Percentiles rank a stretch among this genome's conserved stretches.
Evolutionary conservation across 352 stramenopile genomes (phyloP).

Genomic region (Globisporangium middletonii): DNA sequence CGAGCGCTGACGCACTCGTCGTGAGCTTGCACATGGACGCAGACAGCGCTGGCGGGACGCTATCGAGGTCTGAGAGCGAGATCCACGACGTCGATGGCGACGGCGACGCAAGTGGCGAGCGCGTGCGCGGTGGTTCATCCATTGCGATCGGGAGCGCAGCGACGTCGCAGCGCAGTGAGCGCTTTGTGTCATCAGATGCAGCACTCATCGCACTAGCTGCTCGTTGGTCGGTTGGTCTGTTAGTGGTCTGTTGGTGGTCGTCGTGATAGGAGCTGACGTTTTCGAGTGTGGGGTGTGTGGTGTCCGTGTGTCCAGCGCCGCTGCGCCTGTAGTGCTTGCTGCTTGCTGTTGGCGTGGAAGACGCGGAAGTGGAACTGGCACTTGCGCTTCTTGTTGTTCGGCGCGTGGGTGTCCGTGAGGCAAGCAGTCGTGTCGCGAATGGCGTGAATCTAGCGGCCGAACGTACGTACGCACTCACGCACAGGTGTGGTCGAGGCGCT

Average conservation of each 20-base stretch:
- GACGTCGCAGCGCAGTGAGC: not conserved
- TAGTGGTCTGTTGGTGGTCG: not conserved
- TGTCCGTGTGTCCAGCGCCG: too few relatives aligned
- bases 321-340: too few relatives aligned
- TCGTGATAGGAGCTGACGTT: not conserved
- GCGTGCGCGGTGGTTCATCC: slow-evolving; percentile 3
- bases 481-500: too few relatives aligned
- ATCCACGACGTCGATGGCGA: slow-evolving; percentile 12
- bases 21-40: slow-evolving; percentile 2
- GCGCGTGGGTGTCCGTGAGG: not conserved
- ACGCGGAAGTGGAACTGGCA: not conserved
- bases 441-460: too few relatives aligned
- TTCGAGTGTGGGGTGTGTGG: too few relatives aligned
- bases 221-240: too few relatives aligned
- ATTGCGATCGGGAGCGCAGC: slow-evolving; percentile 2
- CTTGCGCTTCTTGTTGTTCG: not conserved
- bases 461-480: too few relatives aligned
- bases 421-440: too few relatives aligned
- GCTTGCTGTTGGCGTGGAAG: not conserved
- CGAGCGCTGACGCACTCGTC: slow-evolving; percentile 8
- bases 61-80: slow-evolving; percentile 14
- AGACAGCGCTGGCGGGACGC: not conserved
- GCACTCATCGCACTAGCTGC: not conserved
- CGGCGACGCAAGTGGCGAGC: slow-evolving; percentile 1
- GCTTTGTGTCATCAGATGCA: not conserved